Base-by-base conservation (phyloP, 2,329 filamentous ascomycete genomes). In the Ascocoryne sarcoides region DNA sequence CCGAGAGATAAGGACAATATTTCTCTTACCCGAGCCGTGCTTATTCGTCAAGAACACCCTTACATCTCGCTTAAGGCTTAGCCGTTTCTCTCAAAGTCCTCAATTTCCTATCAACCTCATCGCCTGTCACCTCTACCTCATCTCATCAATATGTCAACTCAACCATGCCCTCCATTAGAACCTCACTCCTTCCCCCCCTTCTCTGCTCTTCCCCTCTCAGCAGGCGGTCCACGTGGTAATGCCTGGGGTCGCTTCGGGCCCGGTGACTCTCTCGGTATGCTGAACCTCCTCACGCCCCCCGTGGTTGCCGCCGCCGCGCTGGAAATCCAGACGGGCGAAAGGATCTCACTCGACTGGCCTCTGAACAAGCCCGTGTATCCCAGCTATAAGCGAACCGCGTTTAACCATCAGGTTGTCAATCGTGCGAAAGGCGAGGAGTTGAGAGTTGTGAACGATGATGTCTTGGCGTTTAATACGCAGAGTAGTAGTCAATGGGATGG, bases 401-500 rank as follows among this genome's bases (percentile, higher is more conserved):
- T 32, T 17, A 7, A 32, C 18, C 30, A 32, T 10, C 8, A 32
- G 10, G 18, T 32, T 3, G 10, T 14, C 12, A 14, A 32, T 10
- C 15, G 18, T 9, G 30, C 30, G 3, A 14, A 14, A 3, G n/a
- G n/a, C n/a, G n/a, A n/a, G n/a, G n/a, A n/a, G n/a, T n/a, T n/a
- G n/a, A 7, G 30, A 4, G 18, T 17, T 4, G 30, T 32, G 8
- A 32, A 32, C n/a, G 30, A 32, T 15, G 30, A 32, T 32, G 18
- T 32, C 8, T 32, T 7, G 30, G 18, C 30, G 15, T 32, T 71
- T 42, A 72, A 73, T 53, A 70, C 68, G 2, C 67, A 71, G 46
- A 59, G 55, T 23, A 60, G 60, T 10, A 62, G 56, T 21, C 67
- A 70, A 47, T 70, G 67, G 66, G 67, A 71, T 50, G 61, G 62